Evolutionary conservation across 2,329 filamentous ascomycete species (phyloP).

Genomic region (Colletotrichum lentis): DNA sequence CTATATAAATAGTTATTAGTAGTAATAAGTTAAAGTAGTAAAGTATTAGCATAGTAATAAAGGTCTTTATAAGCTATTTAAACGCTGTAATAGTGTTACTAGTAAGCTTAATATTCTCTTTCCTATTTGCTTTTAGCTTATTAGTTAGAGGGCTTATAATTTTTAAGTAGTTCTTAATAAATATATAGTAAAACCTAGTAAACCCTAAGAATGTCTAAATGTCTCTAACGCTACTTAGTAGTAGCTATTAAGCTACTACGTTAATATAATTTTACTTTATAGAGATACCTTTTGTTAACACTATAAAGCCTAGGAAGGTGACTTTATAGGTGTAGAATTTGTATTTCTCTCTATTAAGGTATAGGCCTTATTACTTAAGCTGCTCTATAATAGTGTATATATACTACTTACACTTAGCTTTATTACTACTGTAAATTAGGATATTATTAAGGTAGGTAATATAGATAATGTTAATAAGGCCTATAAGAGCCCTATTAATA

Average conservation of each 20-base stretch:
- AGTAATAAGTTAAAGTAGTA: not conserved
- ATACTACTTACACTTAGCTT: too few species aligned
- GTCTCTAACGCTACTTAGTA: not conserved
- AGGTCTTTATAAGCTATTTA: not conserved
- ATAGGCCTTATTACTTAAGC: accelerated
- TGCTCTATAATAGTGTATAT: too few species aligned
- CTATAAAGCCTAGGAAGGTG: too few species aligned
- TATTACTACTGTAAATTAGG: too few species aligned
- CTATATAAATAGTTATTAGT: too few species aligned
- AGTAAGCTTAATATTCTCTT: not conserved
- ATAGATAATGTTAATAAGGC: too few species aligned
- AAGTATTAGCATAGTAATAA: not conserved
- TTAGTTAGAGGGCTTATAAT: accelerated
- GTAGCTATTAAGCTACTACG: not conserved
- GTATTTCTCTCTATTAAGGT: too few species aligned
- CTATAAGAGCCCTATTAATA: too few species aligned
- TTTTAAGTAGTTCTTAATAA: not conserved
- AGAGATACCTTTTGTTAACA: not conserved
- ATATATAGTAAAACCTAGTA: not conserved
- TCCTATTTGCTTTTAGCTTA: not conserved
- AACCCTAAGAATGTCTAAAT: not conserved
- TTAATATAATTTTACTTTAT: not conserved
- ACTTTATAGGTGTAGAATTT: too few species aligned
- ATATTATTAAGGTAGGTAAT: too few species aligned
- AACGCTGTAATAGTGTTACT: accelerated